Evolutionary conservation across 306 rosid species (phyloP).

Genomic region (Quercus glauca): DNA sequence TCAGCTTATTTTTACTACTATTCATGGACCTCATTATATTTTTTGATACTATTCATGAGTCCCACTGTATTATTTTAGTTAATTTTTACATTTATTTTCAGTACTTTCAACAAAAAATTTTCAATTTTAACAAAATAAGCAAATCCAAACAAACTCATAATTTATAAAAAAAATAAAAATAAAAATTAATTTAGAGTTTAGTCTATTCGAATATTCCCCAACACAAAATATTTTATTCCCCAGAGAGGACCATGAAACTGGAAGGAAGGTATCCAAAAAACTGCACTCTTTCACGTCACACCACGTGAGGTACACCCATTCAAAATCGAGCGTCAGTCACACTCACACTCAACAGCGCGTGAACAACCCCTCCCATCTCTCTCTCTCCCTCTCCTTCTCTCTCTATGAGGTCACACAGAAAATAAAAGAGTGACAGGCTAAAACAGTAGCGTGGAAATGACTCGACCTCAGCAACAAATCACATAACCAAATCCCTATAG

Average conservation of each 20-base stretch:
- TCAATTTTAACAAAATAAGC: too few species aligned
- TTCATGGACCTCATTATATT: accelerated
- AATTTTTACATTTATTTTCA: too few species aligned
- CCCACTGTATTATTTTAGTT: too few species aligned
- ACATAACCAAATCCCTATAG: neutral
- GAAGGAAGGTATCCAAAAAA: neutral
- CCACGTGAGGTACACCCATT: neutral
- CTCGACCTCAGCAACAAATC: constrained; percentile 37
- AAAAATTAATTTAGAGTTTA: too few species aligned
- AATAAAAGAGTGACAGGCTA: neutral
- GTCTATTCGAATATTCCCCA: too few species aligned
- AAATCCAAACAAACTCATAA: too few species aligned
- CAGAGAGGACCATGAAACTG: too few species aligned
- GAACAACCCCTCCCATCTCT: neutral
- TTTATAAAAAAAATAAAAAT: too few species aligned
- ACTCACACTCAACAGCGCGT: neutral
- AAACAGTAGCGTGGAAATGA: constrained; percentile 49
- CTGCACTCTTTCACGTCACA: neutral
- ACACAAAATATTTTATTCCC: too few species aligned
- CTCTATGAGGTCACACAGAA: too few species aligned
- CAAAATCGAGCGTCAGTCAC: neutral
- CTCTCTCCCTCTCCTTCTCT: neutral
- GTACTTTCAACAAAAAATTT: accelerated
- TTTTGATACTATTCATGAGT: too few species aligned
- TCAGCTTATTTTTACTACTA: too few species aligned